Evolutionary conservation across 2,329 filamentous ascomycete species (phyloP).

Genomic region (Apiospora marii): DNA sequence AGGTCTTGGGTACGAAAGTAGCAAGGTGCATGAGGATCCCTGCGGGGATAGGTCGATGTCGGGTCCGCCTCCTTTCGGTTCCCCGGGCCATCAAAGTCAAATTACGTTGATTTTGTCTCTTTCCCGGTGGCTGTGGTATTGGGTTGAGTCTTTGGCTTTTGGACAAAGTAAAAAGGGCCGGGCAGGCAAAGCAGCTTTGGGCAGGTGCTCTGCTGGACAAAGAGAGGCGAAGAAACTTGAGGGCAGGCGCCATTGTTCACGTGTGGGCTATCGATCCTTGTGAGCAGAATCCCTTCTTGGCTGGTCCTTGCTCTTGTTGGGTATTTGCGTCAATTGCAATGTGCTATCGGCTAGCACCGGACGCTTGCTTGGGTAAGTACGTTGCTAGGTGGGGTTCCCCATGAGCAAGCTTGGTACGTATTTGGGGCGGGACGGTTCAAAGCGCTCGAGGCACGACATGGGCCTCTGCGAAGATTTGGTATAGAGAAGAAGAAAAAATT

Average conservation of each 20-base stretch:
- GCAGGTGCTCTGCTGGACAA: background rate
- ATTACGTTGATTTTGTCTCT: background rate
- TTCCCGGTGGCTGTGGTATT: background rate
- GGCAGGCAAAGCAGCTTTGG: background rate
- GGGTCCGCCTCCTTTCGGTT: background rate
- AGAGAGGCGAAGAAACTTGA: background rate
- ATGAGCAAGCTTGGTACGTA: conserved; percentile 2
- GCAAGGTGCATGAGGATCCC: conserved; percentile 8
- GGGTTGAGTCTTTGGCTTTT: background rate
- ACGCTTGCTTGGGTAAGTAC: background rate
- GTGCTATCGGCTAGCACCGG: conserved; percentile 13
- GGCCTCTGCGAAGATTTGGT: background rate
- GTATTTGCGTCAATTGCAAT: background rate
- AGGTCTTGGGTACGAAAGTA: conserved; percentile 7
- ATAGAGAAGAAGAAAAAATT: background rate
- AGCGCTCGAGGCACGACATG: background rate
- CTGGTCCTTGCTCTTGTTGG: conserved; percentile 16
- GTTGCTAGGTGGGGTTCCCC: background rate
- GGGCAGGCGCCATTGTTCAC: conserved; percentile 1
- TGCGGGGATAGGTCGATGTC: background rate
- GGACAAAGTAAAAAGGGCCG: background rate
- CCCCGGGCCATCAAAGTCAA: conserved; percentile 3
- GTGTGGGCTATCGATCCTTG: background rate
- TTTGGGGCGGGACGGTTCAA: background rate
- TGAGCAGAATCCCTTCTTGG: background rate